Evolutionary conservation across 2,329 filamentous ascomycete genomes (phyloP), one percentile per base, ranked within the genome.

Genomic region (Sclerotinia minor): DNA sequence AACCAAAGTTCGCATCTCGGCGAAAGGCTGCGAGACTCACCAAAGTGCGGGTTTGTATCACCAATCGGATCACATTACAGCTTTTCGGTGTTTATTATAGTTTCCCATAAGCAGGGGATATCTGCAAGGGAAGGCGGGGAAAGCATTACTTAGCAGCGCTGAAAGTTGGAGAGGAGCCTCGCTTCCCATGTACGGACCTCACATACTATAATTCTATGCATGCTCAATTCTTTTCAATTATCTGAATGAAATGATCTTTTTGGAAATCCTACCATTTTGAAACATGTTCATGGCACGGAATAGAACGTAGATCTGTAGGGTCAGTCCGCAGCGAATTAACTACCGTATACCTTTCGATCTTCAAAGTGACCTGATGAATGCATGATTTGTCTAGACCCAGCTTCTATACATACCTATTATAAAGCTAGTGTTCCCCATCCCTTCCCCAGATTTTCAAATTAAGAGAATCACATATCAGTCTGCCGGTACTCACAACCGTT

Each of bases 361-460:
- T 35, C 29, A 49, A 35, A 35, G 44, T 49, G 58, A 35, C 45
- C 41, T 47, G 26, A 35, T 49, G 2, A 13, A 61, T 47, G 58
- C 58, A 61, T 45, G 41, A 45, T 41, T 32, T 61, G 44, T 38
- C 57, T 59, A 59, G 57, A 45, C 57, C 41, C 13, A 59, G 54
- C 54, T 41, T 57, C 47, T 38, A n/a, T 38, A 2, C 5, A 38
- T 55, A 38, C 15, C 45, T 52, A 35, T 21, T 49, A 58, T 47
- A 65, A 57, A 52, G 52, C 64, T 59, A 47, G 26, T 35, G n/a
- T 47, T 17, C 21, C 17, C 64, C 64, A 53, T n/a, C 49, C 35
- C 50, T 65, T 66, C 64, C 64, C 64, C 53, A 54, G 64, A 66
- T 66, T 66, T 50, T 59, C 44, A 41, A 19, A 29, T 6, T 41